Conservation (phyloP, 495 filamentous ascomycete species). For the Daldinia caldariorum region DNA sequence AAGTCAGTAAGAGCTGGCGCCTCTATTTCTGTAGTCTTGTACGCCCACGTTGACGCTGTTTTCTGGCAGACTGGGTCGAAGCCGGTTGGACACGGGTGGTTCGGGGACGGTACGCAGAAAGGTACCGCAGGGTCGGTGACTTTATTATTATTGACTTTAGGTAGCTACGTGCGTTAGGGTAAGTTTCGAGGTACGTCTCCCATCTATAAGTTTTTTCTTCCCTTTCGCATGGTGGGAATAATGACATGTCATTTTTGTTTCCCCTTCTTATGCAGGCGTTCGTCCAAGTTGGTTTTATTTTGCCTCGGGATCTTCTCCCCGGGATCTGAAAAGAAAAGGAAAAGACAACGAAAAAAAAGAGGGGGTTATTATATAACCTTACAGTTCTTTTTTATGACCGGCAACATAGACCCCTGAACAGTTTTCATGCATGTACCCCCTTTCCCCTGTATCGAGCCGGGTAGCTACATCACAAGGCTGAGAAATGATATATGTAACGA, state of each 20-base stretch:
- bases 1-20: neutral
- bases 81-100: constrained; percentile 15
- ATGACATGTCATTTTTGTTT: constrained; percentile 23
- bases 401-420: neutral
- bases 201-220: neutral
- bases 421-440: constrained; percentile 1
- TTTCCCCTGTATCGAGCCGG: neutral
- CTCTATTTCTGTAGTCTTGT: neutral
- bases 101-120: constrained; percentile 7
- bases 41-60: neutral
- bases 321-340: neutral
- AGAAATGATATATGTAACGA: constrained; percentile 1
- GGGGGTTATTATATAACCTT: neutral
- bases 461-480: constrained; percentile 16
- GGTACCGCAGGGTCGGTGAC: neutral
- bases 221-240: constrained; percentile 2
- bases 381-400: neutral
- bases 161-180: neutral
- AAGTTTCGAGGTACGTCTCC: neutral
- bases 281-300: constrained; percentile 5
- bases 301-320: neutral
- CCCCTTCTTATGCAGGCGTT: constrained; percentile 8
- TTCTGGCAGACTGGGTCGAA: neutral
- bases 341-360: constrained; percentile 11
- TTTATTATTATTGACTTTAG: neutral